Percentiles rank a stretch among this genome's conserved stretches.
These are phyloP conservation scores for Eimeria tenella DNA, from an alignment of 169 alveolate genomes.

Conservation along the genomic window DNA sequence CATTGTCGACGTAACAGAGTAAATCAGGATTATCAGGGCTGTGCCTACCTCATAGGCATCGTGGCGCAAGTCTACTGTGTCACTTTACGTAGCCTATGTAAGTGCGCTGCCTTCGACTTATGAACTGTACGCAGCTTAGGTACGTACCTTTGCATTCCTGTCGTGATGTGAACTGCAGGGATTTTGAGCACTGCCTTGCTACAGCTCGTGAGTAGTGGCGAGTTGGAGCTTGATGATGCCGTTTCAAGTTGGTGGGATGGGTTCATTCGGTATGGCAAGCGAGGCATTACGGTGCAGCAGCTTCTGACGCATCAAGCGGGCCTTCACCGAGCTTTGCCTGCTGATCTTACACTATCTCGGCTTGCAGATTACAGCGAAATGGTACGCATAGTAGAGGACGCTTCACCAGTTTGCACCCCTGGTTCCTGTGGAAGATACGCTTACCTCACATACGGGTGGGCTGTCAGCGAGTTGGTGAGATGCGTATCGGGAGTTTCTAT, in stretches of 20 bases:
- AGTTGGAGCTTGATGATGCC: constrained; percentile 83
- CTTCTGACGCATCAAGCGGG: constrained; percentile 86
- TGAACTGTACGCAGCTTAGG: too few species aligned
- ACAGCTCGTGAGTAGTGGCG: constrained; percentile 81
- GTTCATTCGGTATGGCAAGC: constrained; percentile 85
- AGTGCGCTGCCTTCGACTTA: neutral
- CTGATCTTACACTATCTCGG: constrained; percentile 77
- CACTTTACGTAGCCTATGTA: too few species aligned
- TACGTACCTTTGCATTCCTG: neutral
- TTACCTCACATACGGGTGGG: constrained; percentile 81
- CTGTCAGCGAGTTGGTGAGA: constrained; percentile 79
- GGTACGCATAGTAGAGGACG: constrained; percentile 82
- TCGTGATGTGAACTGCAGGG: constrained; percentile 73
- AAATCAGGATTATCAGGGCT: too few species aligned
- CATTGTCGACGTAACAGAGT: too few species aligned
- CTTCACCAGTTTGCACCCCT: constrained; percentile 69
- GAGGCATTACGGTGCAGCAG: constrained; percentile 83
- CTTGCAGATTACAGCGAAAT: constrained; percentile 80
- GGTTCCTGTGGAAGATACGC: constrained; percentile 79
- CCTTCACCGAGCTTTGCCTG: constrained; percentile 82
- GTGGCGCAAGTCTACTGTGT: too few species aligned
- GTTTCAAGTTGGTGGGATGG: constrained; percentile 88
- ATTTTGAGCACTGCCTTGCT: constrained; percentile 82
- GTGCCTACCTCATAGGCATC: too few species aligned
- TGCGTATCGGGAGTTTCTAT: constrained; percentile 64